Percentiles rank a stretch among this genome's conserved stretches.
phyloP scores from a whole-genome alignment of 345 rosid species.

The Rhizophora apiculata region DNA sequence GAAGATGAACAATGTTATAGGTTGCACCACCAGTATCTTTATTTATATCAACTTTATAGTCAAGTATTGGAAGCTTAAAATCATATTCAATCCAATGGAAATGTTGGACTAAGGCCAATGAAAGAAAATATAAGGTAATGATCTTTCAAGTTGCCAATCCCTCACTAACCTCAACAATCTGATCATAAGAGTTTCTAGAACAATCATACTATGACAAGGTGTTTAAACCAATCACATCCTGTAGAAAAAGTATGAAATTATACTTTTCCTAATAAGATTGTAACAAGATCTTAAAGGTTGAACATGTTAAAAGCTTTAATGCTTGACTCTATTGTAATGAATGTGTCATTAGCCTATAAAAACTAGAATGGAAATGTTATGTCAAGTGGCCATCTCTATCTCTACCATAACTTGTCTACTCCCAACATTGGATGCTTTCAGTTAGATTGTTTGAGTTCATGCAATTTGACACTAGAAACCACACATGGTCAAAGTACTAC shows the following conservation, averaged over 20 bases:
- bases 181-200: constrained; percentile 45
- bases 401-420: too few species aligned
- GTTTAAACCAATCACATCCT: constrained; percentile 34
- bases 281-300: constrained; percentile 55
- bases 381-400: too few species aligned
- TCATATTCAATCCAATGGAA: constrained; percentile 35
- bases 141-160: constrained; percentile 37
- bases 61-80: constrained; percentile 36
- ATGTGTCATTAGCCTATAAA: constrained; percentile 33
- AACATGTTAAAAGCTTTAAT: constrained; percentile 46
- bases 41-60: constrained; percentile 43
- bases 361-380: constrained; percentile 39
- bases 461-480: too few species aligned
- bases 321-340: constrained; percentile 41
- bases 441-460: too few species aligned
- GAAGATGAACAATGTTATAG: constrained; percentile 47
- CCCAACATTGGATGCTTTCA: too few species aligned
- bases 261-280: constrained; percentile 65
- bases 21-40: constrained; percentile 41
- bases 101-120: constrained; percentile 25
- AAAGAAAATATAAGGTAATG: constrained; percentile 38
- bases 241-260: constrained; percentile 40
- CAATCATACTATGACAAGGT: constrained; percentile 33
- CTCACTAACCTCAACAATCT: constrained; percentile 41
- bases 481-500: constrained; percentile 32